phyloP scores from a whole-genome alignment of 306 rosid genomes.

The Glycyrrhiza uralensis region DNA sequence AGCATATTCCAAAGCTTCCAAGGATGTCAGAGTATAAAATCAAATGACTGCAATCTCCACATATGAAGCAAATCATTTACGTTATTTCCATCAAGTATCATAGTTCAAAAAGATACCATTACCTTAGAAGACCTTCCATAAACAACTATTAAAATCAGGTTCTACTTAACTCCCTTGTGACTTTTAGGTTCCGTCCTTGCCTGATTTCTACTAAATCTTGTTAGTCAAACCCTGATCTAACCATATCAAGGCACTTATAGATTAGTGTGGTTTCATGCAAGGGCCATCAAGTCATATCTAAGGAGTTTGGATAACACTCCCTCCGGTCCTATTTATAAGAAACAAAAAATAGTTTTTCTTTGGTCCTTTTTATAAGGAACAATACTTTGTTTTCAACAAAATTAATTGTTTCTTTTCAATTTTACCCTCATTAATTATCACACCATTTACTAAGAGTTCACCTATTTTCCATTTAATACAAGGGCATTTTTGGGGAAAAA shows the following conservation, averaged over 20 bases:
- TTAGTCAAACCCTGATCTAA: conserved; percentile 4
- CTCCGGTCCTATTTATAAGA: too few relatives aligned
- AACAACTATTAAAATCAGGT: not conserved
- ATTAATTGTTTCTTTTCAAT: too few relatives aligned
- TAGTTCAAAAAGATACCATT: not conserved
- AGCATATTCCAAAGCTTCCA: not conserved
- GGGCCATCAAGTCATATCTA: not conserved
- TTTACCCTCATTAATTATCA: too few relatives aligned
- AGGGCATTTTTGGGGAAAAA: too few relatives aligned
- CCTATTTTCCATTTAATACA: too few relatives aligned
- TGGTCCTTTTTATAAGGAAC: too few relatives aligned
- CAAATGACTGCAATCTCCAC: not conserved
- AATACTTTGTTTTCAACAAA: too few relatives aligned
- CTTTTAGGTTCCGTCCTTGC: not conserved
- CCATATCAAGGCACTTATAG: conserved; percentile 2
- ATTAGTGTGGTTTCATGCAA: not conserved
- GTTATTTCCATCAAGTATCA: conserved; percentile 4
- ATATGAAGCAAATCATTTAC: not conserved
- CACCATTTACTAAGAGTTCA: too few relatives aligned
- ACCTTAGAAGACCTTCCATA: not conserved
- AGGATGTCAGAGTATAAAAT: not conserved
- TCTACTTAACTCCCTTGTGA: conserved; percentile 1
- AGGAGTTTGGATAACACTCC: not conserved
- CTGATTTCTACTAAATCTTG: not conserved
- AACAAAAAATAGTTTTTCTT: too few relatives aligned